Evolutionary conservation across 441 rosid species (phyloP).

Genomic region (Bruguiera hainesii): DNA sequence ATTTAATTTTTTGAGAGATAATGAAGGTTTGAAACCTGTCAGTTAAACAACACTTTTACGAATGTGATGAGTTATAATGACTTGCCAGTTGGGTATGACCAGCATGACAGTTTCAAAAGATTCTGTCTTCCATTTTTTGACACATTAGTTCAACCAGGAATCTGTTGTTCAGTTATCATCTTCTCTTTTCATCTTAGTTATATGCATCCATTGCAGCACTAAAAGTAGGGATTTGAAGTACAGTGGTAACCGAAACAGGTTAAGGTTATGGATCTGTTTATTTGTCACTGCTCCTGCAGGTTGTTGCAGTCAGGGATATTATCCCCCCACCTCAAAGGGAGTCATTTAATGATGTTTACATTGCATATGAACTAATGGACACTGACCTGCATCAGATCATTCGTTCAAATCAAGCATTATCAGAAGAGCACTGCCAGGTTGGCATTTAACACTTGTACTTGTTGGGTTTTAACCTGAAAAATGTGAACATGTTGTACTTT

Average conservation of each 20-base stretch:
- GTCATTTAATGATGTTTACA: conserved; percentile 72
- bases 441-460: conserved; percentile 11
- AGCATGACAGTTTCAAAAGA: too few species aligned
- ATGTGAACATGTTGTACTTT: not conserved
- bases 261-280: not conserved
- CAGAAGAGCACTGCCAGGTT: conserved; percentile 74
- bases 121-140: too few species aligned
- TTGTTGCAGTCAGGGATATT: conserved; percentile 84
- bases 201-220: too few species aligned
- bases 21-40: not conserved
- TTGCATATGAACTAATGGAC: conserved; percentile 84
- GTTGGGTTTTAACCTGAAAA: not conserved
- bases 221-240: not conserved
- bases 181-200: too few species aligned
- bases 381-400: conserved; percentile 58
- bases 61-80: not conserved
- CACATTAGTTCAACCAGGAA: too few species aligned
- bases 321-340: conserved; percentile 71
- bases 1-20: not conserved
- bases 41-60: not conserved
- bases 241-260: not conserved
- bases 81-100: too few species aligned
- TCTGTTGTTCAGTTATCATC: too few species aligned
- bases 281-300: conserved; percentile 36
- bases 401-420: conserved; percentile 52